These are phyloP conservation scores for Daldinia eschscholtzii DNA, from an alignment of 2,329 filamentous ascomycete species.

Conservation along the genomic window DNA sequence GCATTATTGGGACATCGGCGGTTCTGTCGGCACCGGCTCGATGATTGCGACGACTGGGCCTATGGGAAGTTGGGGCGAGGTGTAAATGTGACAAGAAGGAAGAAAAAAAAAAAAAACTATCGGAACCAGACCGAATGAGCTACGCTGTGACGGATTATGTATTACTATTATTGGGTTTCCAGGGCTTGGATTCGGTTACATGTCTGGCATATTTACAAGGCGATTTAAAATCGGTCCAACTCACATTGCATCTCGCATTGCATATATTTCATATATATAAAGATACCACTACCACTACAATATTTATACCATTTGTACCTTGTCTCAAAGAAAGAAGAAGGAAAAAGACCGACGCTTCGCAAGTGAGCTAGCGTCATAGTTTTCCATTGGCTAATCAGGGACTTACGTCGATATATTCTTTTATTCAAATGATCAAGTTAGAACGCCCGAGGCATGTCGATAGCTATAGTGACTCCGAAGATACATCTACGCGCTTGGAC, in stretches of 20 bases:
- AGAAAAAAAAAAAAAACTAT: background rate
- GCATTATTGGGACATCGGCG: conserved; percentile 94
- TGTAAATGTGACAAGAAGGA: conserved; percentile 56
- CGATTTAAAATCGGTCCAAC: conserved; percentile 34
- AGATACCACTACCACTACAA: conserved; percentile 14
- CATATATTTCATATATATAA: conserved; percentile 30
- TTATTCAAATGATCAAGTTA: conserved; percentile 12
- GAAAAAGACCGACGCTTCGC: conserved; percentile 16
- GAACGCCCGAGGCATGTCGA: background rate
- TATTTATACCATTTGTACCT: conserved; percentile 29
- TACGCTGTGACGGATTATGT: conserved; percentile 32
- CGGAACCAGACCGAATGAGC: conserved; percentile 29
- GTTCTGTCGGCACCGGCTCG: conserved; percentile 81
- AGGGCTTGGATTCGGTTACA: conserved; percentile 13
- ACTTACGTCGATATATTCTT: conserved; percentile 34
- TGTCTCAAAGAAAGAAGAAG: conserved; percentile 2
- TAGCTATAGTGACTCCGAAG: conserved; percentile 7
- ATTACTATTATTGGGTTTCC: conserved; percentile 30
- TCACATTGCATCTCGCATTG: conserved; percentile 26
- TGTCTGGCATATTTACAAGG: conserved; percentile 27
- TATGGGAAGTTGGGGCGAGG: conserved; percentile 84
- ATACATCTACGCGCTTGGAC: conserved; percentile 10
- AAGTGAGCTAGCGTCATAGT: conserved; percentile 10
- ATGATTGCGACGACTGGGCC: conserved; percentile 74
- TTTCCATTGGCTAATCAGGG: conserved; percentile 40